Percentiles rank a stretch among this genome's conserved stretches.
phyloP scores from a whole-genome alignment of 805 yeast species.

The Cephaloascus albidus region DNA sequence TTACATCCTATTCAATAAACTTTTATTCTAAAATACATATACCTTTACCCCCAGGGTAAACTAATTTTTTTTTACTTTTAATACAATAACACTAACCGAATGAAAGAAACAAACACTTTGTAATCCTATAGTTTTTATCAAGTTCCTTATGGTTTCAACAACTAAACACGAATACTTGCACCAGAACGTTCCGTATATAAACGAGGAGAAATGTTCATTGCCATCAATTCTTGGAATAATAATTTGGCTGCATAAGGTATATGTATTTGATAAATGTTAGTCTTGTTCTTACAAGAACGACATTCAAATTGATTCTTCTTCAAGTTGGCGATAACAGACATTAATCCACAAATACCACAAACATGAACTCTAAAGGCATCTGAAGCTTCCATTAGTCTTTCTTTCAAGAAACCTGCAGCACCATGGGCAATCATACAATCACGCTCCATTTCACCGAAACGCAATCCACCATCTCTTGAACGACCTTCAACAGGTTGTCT shows the following conservation, averaged over 20 bases:
- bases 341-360: constrained; percentile 97
- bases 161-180: constrained; percentile 26
- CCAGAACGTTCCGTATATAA: constrained; percentile 89
- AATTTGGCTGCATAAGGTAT: constrained; percentile 98
- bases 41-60: not conserved
- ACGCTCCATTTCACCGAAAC: constrained; percentile 99
- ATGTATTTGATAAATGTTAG: constrained; percentile 94
- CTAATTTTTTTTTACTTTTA: not conserved
- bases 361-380: constrained; percentile 98
- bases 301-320: constrained; percentile 98
- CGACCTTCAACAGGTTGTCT: constrained; percentile 99
- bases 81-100: not conserved
- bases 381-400: constrained; percentile 97
- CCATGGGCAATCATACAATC: constrained; percentile 99
- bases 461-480: constrained; percentile 97
- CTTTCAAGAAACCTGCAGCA: constrained; percentile 96
- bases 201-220: constrained; percentile 98
- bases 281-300: constrained; percentile 96
- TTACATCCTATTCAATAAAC: no score
- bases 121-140: no score
- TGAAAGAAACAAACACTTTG: no score
- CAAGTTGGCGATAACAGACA: constrained; percentile 95
- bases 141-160: no score
- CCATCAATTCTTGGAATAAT: constrained; percentile 98
- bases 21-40: not conserved